Conservation (phyloP, 805 yeast genomes). For the Metschnikowia shivogae region DNA sequence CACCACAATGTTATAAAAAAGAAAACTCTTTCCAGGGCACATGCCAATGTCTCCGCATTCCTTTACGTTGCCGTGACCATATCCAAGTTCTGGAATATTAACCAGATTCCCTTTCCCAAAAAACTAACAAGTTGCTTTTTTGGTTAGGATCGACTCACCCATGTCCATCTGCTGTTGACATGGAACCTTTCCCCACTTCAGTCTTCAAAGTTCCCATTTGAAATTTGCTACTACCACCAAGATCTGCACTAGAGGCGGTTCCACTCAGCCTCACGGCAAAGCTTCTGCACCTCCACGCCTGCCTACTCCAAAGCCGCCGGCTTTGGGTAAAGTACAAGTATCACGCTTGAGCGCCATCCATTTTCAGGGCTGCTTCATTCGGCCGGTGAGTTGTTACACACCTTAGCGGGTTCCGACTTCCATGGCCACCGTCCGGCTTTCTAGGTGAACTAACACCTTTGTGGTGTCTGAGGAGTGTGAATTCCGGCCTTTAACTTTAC, state of each 20-base stretch:
- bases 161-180: constrained; percentile 41
- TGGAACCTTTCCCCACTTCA: constrained; percentile 42
- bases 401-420: constrained; percentile 54
- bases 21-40: no score
- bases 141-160: constrained; percentile 41
- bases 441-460: constrained; percentile 30
- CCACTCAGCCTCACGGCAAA: constrained; percentile 37
- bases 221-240: constrained; percentile 42
- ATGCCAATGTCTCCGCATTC: no score
- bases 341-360: constrained; percentile 35
- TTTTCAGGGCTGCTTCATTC: constrained; percentile 44
- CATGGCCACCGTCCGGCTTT: constrained; percentile 12
- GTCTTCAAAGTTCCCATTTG: constrained; percentile 41
- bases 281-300: constrained; percentile 42
- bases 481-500: constrained; percentile 10
- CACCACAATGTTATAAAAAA: no score
- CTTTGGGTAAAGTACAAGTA: constrained; percentile 40
- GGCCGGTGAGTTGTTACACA: constrained; percentile 52
- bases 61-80: no score
- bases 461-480: constrained; percentile 44
- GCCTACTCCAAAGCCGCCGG: constrained; percentile 38
- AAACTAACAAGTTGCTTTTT: no score
- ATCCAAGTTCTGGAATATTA: constrained; percentile 42
- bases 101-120: constrained; percentile 31
- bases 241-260: constrained; percentile 29